phyloP scores from a whole-genome alignment of 495 filamentous ascomycete genomes.

The Podospora sp. region DNA sequence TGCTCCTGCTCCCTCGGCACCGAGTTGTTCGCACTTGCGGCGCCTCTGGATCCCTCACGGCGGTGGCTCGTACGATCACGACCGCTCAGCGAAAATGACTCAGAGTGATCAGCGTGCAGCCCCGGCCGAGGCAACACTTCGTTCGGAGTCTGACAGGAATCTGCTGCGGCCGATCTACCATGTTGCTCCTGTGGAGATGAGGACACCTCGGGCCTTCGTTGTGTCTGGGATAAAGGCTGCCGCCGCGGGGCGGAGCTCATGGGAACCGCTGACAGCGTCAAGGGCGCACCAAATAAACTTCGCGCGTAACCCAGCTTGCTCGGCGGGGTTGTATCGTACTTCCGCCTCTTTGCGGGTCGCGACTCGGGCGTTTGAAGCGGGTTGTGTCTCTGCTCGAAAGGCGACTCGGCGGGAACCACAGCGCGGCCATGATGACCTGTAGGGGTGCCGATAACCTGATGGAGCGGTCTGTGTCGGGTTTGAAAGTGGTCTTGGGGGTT shows the following conservation, averaged over 20 bases:
- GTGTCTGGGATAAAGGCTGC: constrained; percentile 16
- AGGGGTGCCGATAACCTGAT: constrained; percentile 49
- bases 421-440: constrained; percentile 56
- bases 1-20: neutral
- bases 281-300: constrained; percentile 52
- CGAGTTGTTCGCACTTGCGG: neutral
- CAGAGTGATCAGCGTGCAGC: neutral
- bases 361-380: constrained; percentile 15
- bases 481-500: constrained; percentile 34
- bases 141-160: neutral
- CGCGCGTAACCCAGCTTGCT: constrained; percentile 56
- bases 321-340: constrained; percentile 38
- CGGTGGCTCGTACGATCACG: neutral
- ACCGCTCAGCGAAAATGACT: neutral
- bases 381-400: constrained; percentile 52
- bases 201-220: constrained; percentile 5
- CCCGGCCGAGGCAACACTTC: neutral
- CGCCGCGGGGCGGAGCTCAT: constrained; percentile 39
- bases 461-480: constrained; percentile 47
- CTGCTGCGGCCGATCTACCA: neutral
- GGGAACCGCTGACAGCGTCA: constrained; percentile 47
- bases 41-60: neutral
- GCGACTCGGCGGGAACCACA: constrained; percentile 47
- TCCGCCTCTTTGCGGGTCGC: constrained; percentile 42
- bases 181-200: constrained; percentile 16